Conservation (phyloP, 306 rosid genomes). For the Quercus glauca region DNA sequence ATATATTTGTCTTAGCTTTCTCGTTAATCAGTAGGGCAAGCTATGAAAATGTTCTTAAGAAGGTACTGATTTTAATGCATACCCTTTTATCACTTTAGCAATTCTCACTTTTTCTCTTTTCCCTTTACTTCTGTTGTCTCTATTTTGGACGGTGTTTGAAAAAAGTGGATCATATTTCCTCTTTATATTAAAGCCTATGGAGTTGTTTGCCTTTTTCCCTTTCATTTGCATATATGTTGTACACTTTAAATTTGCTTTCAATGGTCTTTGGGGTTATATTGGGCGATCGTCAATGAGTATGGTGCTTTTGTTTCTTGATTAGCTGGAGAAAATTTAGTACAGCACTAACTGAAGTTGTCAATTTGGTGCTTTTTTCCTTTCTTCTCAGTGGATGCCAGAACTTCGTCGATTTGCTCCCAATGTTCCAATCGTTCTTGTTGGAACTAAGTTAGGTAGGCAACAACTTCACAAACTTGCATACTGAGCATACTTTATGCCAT, state of each 20-base stretch:
- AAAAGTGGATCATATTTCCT: conserved; percentile 11
- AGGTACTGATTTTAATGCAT: conserved; percentile 41
- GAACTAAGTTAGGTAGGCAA: conserved; percentile 82
- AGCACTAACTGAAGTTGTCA: conserved; percentile 3
- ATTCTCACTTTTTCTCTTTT: background rate
- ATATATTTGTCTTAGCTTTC: conserved; percentile 84
- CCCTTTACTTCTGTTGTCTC: background rate
- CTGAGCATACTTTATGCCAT: background rate
- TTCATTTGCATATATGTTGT: background rate
- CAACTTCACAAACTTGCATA: background rate
- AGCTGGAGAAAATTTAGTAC: background rate
- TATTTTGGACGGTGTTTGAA: conserved; percentile 20
- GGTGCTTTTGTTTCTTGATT: background rate
- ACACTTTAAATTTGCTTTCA: background rate
- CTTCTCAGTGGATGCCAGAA: conserved; percentile 95
- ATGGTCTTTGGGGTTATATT: conserved; percentile 4
- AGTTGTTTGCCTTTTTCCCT: background rate
- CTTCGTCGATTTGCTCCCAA: conserved; percentile 92
- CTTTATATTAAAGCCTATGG: background rate
- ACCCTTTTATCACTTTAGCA: conserved; percentile 1
- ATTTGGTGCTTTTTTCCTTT: conserved; percentile 17
- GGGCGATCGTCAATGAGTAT: background rate
- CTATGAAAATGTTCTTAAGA: conserved; percentile 95
- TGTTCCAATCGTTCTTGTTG: conserved; percentile 96
- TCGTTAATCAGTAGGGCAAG: conserved; percentile 91